A percentile compares a stretch with the other conserved stretches of the same genome.
Conservation (phyloP, 768 basidiomycete genomes). For the Pisolithus orientalis region DNA sequence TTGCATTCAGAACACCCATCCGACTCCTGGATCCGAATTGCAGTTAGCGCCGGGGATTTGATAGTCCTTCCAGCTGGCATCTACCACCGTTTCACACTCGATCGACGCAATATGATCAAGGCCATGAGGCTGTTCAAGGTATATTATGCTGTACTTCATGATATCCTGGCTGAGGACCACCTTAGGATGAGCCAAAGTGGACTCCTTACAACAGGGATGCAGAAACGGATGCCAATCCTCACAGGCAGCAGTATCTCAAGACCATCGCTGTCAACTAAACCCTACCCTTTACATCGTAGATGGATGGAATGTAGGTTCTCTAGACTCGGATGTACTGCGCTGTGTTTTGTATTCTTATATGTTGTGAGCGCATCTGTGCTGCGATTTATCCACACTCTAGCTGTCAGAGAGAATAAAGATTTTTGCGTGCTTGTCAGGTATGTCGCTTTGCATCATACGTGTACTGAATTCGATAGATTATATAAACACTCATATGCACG, state of each 20-base stretch:
- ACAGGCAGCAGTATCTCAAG: constrained; percentile 54
- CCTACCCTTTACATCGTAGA: neutral
- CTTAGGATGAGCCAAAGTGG: constrained; percentile 93
- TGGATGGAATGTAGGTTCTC: neutral
- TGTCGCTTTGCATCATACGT: too few relatives aligned
- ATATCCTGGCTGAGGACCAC: neutral
- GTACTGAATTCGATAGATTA: too few relatives aligned
- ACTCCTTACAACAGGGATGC: constrained; percentile 61
- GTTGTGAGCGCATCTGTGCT: too few relatives aligned
- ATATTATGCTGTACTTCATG: constrained; percentile 1
- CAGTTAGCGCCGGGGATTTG: constrained; percentile 73
- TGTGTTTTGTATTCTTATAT: too few relatives aligned
- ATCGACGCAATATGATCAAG: constrained; percentile 60
- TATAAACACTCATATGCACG: too few relatives aligned
- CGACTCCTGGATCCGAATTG: constrained; percentile 77
- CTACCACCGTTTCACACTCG: constrained; percentile 92
- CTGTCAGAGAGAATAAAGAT: too few relatives aligned
- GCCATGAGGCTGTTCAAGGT: constrained; percentile 85
- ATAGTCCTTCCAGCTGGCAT: constrained; percentile 84
- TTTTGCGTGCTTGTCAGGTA: too few relatives aligned
- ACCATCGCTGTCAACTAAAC: constrained; percentile 33
- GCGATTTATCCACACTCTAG: too few relatives aligned
- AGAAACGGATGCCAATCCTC: constrained; percentile 58
- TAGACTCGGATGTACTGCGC: too few relatives aligned
- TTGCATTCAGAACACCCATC: constrained; percentile 48